Evolutionary conservation across 768 basidiomycete genomes (phyloP).

Genomic region (Guyanaporus albipodus): DNA sequence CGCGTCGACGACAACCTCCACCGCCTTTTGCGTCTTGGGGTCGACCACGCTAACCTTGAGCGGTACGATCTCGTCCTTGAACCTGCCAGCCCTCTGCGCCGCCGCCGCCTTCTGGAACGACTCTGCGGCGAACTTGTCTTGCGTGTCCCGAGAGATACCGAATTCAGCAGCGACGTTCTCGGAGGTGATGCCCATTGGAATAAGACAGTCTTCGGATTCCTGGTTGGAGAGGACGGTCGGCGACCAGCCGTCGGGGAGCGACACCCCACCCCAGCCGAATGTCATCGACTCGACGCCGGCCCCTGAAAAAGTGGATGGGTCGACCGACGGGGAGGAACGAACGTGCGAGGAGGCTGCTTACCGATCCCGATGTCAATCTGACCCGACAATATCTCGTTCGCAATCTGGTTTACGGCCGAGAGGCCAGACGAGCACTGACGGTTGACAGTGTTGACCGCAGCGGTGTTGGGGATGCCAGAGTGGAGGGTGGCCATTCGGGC

Average conservation of each 20-base stretch:
- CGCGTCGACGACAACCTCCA: conserved; percentile 63
- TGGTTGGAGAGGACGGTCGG: conserved; percentile 60
- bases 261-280: conserved; percentile 59
- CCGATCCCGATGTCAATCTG: conserved; percentile 91
- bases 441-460: conserved; percentile 79
- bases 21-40: conserved; percentile 67
- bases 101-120: conserved; percentile 83
- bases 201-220: conserved; percentile 75
- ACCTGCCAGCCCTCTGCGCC: conserved; percentile 77
- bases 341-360: conserved; percentile 35
- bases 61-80: conserved; percentile 81
- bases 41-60: conserved; percentile 66
- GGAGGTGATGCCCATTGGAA: conserved; percentile 93
- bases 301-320: conserved; percentile 44
- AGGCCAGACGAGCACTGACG: conserved; percentile 89
- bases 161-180: conserved; percentile 86
- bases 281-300: conserved; percentile 93
- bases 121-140: conserved; percentile 80
- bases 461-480: conserved; percentile 77
- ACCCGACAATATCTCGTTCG: conserved; percentile 70
- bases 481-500: conserved; percentile 87
- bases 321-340: background rate
- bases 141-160: conserved; percentile 65
- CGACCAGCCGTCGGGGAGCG: conserved; percentile 55
- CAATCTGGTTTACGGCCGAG: conserved; percentile 76